Evolutionary conservation across 495 filamentous ascomycete genomes (phyloP).

Genomic region (Bathelium albidoporum): DNA sequence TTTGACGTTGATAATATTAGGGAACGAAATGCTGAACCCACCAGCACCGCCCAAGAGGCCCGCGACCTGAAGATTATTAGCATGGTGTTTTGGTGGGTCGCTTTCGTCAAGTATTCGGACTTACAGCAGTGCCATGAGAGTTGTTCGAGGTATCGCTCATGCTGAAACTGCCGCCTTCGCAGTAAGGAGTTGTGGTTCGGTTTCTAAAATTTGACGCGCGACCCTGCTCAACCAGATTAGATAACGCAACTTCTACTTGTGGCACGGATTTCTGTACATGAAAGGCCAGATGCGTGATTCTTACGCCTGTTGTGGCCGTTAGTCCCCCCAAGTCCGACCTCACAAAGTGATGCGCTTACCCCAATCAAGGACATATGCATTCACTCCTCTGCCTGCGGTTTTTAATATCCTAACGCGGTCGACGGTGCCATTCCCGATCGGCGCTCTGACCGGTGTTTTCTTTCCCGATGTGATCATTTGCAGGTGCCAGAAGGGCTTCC

Average conservation of each 20-base stretch:
- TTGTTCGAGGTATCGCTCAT: neutral
- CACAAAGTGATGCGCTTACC: neutral
- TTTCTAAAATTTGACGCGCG: neutral
- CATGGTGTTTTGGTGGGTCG: neutral
- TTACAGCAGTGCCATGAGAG: neutral
- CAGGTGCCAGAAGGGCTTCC: neutral
- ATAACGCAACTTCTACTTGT: too few species aligned
- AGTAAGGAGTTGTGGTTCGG: neutral
- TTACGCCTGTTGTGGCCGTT: neutral
- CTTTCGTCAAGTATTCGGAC: neutral
- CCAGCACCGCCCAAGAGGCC: neutral
- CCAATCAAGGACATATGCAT: neutral
- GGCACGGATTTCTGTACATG: neutral
- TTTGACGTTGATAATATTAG: conserved; percentile 1
- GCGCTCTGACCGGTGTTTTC: neutral
- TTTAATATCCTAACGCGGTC: neutral
- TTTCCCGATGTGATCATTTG: neutral
- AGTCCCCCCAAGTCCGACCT: neutral
- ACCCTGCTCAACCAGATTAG: neutral
- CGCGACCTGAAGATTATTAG: neutral
- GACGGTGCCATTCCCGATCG: neutral
- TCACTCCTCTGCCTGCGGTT: neutral
- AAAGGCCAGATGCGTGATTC: neutral
- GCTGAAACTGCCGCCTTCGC: neutral
- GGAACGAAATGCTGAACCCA: neutral